Evolutionary conservation across 2,329 filamentous ascomycete species (phyloP).

Genomic region (Ceratocystis alfenasii): DNA sequence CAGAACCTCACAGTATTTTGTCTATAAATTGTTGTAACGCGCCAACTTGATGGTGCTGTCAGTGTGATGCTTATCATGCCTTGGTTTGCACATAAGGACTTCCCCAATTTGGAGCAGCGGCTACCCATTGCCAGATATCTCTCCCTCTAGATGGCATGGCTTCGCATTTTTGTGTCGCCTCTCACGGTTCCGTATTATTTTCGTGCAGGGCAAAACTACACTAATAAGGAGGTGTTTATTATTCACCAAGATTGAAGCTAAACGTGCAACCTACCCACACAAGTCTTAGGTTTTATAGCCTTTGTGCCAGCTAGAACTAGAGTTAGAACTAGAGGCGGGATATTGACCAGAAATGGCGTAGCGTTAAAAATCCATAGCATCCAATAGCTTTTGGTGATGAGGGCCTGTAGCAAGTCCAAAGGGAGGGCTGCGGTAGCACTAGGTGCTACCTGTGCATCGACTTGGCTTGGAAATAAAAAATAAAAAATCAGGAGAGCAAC

Average conservation of each 20-base stretch:
- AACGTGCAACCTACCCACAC: not conserved
- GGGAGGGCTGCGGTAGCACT: not conserved
- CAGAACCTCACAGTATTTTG: too few species aligned
- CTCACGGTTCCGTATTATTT: slow-evolving; percentile 1
- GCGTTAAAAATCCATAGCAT: not conserved
- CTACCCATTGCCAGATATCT: too few species aligned
- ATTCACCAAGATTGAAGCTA: not conserved
- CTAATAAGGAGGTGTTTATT: not conserved
- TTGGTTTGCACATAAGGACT: not conserved
- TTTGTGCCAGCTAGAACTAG: not conserved
- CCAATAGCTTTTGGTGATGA: too few species aligned
- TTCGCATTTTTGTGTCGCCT: too few species aligned
- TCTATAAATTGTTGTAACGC: too few species aligned
- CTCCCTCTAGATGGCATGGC: too few species aligned
- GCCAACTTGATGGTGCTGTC: too few species aligned
- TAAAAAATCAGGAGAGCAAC: too few species aligned
- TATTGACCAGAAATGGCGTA: not conserved
- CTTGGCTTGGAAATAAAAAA: too few species aligned
- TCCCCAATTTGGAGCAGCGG: not conserved
- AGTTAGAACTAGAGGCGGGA: not conserved
- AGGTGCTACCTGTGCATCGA: too few species aligned
- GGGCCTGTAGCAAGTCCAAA: too few species aligned
- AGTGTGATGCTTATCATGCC: too few species aligned
- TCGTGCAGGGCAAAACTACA: not conserved
- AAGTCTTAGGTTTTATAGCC: not conserved